Evolutionary conservation across 2,329 filamentous ascomycete genomes (phyloP).

Genomic region (Phialemoniopsis sp.): DNA sequence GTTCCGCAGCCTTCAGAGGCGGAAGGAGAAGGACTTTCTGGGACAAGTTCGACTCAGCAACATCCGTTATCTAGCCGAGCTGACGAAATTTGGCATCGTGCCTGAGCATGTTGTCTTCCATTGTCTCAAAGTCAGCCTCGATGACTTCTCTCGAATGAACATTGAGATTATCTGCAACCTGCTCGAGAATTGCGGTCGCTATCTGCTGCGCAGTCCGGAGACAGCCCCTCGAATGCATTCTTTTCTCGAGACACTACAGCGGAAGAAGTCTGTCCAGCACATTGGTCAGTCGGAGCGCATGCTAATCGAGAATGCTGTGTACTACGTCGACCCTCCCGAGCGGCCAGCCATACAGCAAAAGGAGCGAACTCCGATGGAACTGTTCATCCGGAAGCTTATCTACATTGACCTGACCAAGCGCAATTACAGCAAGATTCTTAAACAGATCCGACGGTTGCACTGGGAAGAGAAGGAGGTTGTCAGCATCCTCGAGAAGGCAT

Average conservation of each 20-base stretch:
- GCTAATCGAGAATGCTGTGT: slow-evolving; percentile 96
- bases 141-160: slow-evolving; percentile 98
- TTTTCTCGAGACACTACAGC: slow-evolving; percentile 89
- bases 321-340: slow-evolving; percentile 95
- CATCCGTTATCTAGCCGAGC: slow-evolving; percentile 93
- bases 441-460: slow-evolving; percentile 90
- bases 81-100: slow-evolving; percentile 97
- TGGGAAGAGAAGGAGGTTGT: slow-evolving; percentile 86
- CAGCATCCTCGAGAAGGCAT: slow-evolving; percentile 71
- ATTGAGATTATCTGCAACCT: slow-evolving; percentile 98
- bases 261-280: slow-evolving; percentile 94
- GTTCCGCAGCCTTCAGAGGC: slow-evolving; percentile 91
- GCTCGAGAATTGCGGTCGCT: slow-evolving; percentile 93
- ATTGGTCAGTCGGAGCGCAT: slow-evolving; percentile 94
- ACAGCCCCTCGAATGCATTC: slow-evolving; percentile 90
- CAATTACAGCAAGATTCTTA: slow-evolving; percentile 88
- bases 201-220: slow-evolving; percentile 86
- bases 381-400: slow-evolving; percentile 88
- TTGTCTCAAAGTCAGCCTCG: slow-evolving; percentile 93
- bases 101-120: slow-evolving; percentile 99
- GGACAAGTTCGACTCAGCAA: slow-evolving; percentile 92
- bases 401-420: slow-evolving; percentile 93
- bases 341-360: slow-evolving; percentile 94
- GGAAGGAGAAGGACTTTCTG: slow-evolving; percentile 96
- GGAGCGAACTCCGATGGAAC: slow-evolving; percentile 86